Conservation (phyloP, 305 asterid genomes). For the Fraxinus sp. region DNA sequence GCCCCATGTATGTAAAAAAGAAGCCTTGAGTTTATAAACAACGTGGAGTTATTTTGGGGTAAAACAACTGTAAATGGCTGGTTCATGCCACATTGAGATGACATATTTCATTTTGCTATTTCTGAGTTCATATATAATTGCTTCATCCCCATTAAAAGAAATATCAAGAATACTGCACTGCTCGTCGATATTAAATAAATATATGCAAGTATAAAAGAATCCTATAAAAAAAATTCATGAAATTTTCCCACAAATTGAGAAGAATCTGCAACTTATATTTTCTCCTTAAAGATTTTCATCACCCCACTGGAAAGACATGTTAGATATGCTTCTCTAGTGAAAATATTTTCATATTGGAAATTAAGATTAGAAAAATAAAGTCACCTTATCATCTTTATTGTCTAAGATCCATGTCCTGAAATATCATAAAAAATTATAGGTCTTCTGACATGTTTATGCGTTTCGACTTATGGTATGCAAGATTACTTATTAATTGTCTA, state of each 20-base stretch:
- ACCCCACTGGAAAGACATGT: background rate
- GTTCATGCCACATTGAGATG: background rate
- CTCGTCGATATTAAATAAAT: background rate
- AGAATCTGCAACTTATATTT: background rate
- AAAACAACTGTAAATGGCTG: background rate
- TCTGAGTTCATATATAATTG: background rate
- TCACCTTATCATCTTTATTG: background rate
- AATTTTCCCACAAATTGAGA: background rate
- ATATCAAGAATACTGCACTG: background rate
- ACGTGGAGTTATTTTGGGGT: background rate
- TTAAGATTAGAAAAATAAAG: background rate
- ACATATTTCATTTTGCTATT: background rate
- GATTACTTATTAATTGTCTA: background rate
- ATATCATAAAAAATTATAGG: background rate
- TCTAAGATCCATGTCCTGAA: background rate
- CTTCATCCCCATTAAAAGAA: background rate
- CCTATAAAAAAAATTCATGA: background rate
- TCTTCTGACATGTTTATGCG: background rate
- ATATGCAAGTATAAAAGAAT: background rate
- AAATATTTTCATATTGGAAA: background rate
- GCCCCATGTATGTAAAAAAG: background rate
- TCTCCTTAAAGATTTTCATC: background rate
- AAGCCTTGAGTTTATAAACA: background rate
- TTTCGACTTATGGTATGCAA: background rate
- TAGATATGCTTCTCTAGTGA: background rate